Evolutionary conservation across 2,329 filamentous ascomycete genomes (phyloP), one percentile per base, ranked within the genome.

Genomic region (Juglanconis juglandina): DNA sequence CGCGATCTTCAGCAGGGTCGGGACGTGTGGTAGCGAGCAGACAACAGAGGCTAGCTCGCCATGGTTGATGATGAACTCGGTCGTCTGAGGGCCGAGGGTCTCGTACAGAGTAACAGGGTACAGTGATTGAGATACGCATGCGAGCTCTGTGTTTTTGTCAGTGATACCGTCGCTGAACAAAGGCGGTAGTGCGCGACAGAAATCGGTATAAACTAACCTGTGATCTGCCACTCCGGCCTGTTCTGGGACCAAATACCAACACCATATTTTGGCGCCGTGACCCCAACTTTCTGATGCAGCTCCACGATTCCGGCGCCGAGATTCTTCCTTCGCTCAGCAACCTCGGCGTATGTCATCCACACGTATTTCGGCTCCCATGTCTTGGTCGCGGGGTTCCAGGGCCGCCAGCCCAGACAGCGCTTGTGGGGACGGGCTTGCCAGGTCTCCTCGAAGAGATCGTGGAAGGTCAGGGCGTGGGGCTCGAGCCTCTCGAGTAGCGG

Each of bases 41-140:
- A 89, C 87, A 44, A 98, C 86, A 69, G 87, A 91, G 61, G 81
- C 75, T 59, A 98, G 79, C 64, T 87, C 83, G 58, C 92, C 86
- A 73, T 98, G 94, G 75, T 96, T 96, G 78, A 98, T 89, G 75
- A 99, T 97, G 77, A 91, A 98, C 77, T 98, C 92, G 60, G 91
- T 93, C 2, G 93, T 86, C 66, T 96, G 91, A 11, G 94, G 89
- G 9, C 94, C 94, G 5, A 99, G 85, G 11, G 94, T 97, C 75
- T 98, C 95, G 79, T 99, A 99, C 54, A 99, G 88, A 5, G 94
- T 96, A 58, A 99, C 92, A 30, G 89, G 91, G 76, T 83, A 98
- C 35, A 98, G 85, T 7, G 89, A 86, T 75, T 98, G 95, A 11
- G 92, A 95, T 77, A 91, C 87, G 72, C 90, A 88, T 44, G 86